phyloP scores from a whole-genome alignment of 441 rosid species.

The Isatis lusitanica region DNA sequence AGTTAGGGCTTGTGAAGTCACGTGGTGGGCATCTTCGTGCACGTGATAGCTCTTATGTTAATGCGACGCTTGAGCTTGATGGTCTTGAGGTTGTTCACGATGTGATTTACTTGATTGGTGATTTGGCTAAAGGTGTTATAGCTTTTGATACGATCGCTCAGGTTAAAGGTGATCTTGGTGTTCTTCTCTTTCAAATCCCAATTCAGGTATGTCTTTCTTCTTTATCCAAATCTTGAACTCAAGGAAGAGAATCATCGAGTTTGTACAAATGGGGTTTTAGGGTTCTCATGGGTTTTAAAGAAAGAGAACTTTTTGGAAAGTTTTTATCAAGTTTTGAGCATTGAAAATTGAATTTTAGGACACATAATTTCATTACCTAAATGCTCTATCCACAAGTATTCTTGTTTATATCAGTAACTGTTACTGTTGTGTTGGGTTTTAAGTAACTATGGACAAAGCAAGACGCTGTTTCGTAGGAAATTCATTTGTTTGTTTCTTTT shows the following conservation, averaged over 20 bases:
- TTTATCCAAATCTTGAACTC: not conserved
- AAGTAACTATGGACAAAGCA: too few species aligned
- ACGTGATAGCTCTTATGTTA: slow-evolving; percentile 60
- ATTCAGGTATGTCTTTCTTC: slow-evolving; percentile 46
- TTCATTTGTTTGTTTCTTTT: not conserved
- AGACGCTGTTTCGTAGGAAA: not conserved
- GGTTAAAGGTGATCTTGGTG: slow-evolving; percentile 60
- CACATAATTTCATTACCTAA: not conserved
- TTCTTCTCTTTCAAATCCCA: slow-evolving; percentile 57
- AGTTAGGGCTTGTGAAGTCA: slow-evolving; percentile 65
- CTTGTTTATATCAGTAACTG: not conserved
- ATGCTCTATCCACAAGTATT: not conserved
- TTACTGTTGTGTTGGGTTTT: not conserved
- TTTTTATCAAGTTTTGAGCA: not conserved
- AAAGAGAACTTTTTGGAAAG: not conserved
- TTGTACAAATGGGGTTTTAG: not conserved
- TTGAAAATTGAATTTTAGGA: too few species aligned
- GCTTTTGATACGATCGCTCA: slow-evolving; percentile 60
- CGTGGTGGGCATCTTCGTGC: slow-evolving; percentile 59
- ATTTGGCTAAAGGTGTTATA: slow-evolving; percentile 61
- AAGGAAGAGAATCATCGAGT: not conserved
- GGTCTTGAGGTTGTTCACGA: slow-evolving; percentile 71
- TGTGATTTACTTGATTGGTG: slow-evolving; percentile 68
- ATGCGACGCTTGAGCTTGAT: slow-evolving; percentile 70
- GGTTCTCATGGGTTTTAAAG: not conserved